These are phyloP conservation scores for Austroboletus novae-zelandiae DNA, from an alignment of 1,284 basidiomycete genomes.

Conservation along the genomic window DNA sequence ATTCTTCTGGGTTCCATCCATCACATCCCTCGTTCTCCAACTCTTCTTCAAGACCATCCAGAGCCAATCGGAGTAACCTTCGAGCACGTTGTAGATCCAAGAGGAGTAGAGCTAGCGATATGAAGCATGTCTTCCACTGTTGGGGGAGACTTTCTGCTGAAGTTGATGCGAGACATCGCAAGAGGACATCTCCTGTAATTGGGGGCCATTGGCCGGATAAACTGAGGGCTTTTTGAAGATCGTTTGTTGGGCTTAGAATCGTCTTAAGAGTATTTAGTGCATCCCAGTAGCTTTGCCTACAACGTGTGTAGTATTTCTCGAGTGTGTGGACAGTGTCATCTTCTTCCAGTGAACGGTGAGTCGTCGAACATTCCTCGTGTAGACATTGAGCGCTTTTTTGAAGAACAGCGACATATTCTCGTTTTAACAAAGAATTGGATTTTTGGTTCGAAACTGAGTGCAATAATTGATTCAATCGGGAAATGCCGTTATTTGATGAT, in stretches of 20 bases:
- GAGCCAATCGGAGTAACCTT: background rate
- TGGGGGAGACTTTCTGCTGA: background rate
- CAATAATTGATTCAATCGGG: background rate
- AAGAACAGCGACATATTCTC: background rate
- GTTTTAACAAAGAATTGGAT: background rate
- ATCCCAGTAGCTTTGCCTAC: background rate
- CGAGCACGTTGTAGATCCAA: slow-evolving; percentile 30
- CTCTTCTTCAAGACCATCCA: background rate
- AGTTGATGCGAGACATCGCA: slow-evolving; percentile 21
- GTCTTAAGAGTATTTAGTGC: background rate
- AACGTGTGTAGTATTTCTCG: background rate
- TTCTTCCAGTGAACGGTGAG: background rate
- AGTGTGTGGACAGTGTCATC: background rate
- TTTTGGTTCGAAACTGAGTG: background rate
- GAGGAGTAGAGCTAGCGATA: slow-evolving; percentile 25
- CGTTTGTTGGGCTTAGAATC: background rate
- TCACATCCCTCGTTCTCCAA: slow-evolving; percentile 20
- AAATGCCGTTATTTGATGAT: background rate
- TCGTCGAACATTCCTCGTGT: background rate
- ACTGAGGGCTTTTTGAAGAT: background rate
- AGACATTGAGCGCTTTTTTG: background rate
- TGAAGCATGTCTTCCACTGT: slow-evolving; percentile 30
- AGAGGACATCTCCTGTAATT: slow-evolving; percentile 23
- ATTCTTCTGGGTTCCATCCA: slow-evolving; percentile 10
- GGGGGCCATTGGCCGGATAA: slow-evolving; percentile 19